Evolutionary conservation across 2,329 filamentous ascomycete species (phyloP), one percentile per base, ranked within the genome.

Genomic region (Sporothrix inflata): DNA sequence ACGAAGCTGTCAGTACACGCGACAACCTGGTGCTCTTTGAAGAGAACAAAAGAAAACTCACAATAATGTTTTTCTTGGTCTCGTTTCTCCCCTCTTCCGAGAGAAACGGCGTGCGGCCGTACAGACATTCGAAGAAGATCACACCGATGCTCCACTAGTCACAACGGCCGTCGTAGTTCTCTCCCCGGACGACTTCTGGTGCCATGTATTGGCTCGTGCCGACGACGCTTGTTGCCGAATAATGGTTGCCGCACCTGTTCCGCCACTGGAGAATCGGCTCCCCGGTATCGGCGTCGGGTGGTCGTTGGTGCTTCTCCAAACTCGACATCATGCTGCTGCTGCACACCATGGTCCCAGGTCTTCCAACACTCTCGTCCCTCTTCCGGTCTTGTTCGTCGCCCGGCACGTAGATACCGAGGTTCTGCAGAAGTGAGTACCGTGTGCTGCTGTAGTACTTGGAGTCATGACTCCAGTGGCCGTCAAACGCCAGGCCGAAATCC

Each of bases 191-290:
- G 21, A 98, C 93, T 83, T 98, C 96, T 1, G 95, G 95, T 0
- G 96, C 95, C 96, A 98, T 98, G 83, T 98, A 98, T 79, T 98
- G 95, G 79, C 94, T 97, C 2, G 96, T 98, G 2, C 95, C 95
- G 12, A 98, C 95, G 0, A 97, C 90, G 61, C 94, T 97, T 76
- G 90, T 89, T 1, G 95, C 95, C 45, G 93, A 87, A 45, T 88
- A 88, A 51, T 94, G 89, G 76, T 90, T 91, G 34, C 91, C 88
- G 74, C 85, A 87, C 19, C 86, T 85, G 78, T 94, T 90, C 60
- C 92, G 87, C 91, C 90, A 94, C 74, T 87, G 86, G 61, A 94
- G 81, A 67, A 94, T 83, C 34, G 84, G 83, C 74, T 88, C 86
- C 5, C 80, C 78, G 55, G 78, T 77, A 69, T 69, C 70, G 2